Evolutionary conservation across 1,284 basidiomycete species (phyloP).

Genomic region (Apiotrichum gracile): DNA sequence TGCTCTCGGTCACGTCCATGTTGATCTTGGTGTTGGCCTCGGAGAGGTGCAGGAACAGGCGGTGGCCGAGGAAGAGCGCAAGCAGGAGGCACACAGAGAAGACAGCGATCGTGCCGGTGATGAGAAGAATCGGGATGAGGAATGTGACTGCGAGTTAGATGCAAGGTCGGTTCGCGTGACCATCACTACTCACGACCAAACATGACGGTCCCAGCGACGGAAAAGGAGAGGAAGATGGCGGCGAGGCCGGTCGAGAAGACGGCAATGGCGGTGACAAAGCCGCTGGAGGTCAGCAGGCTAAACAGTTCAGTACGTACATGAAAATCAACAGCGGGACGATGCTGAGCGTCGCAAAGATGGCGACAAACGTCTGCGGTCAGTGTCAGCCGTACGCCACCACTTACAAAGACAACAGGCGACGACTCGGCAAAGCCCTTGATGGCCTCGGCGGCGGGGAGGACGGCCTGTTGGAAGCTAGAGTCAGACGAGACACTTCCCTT

Average conservation of each 20-base stretch:
- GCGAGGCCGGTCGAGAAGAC: constrained; percentile 23
- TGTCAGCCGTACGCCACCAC: neutral
- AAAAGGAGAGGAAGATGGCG: constrained; percentile 19
- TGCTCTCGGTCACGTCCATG: neutral
- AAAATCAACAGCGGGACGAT: constrained; percentile 28
- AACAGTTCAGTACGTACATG: constrained; percentile 16
- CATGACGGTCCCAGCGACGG: constrained; percentile 20
- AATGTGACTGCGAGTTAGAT: constrained; percentile 19
- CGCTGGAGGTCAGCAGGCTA: constrained; percentile 13
- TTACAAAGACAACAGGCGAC: constrained; percentile 35
- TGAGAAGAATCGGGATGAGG: constrained; percentile 33
- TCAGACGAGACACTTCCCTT: neutral
- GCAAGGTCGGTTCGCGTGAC: too few species aligned
- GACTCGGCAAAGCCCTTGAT: constrained; percentile 30
- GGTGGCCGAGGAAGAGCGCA: constrained; percentile 34
- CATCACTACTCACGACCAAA: constrained; percentile 17
- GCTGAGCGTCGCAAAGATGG: constrained; percentile 31
- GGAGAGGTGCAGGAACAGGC: constrained; percentile 36
- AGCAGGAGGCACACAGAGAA: constrained; percentile 25
- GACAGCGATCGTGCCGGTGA: constrained; percentile 29
- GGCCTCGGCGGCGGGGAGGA: constrained; percentile 29
- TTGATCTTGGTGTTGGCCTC: neutral
- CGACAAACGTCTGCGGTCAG: constrained; percentile 30
- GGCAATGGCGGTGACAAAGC: constrained; percentile 20
- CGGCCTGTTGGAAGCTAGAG: constrained; percentile 26